Percentiles rank a stretch among this genome's conserved stretches.
phyloP scores from a whole-genome alignment of 2,329 filamentous ascomycete genomes.

The Phyllosticta citriasiana region DNA sequence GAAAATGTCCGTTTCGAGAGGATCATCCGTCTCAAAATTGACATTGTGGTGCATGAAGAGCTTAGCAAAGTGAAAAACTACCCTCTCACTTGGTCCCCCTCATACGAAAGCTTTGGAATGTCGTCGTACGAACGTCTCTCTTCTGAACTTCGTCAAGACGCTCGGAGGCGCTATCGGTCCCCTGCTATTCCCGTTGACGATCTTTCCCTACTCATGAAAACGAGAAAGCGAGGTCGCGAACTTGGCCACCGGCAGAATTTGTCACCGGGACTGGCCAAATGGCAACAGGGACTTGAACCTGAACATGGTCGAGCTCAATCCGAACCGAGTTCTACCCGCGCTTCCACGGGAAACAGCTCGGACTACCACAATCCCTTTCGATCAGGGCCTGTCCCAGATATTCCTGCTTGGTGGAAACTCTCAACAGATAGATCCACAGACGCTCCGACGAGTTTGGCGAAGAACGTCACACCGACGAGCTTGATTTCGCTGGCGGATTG shows the following conservation, averaged over 20 bases:
- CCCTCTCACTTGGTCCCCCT: neutral
- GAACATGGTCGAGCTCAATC: neutral
- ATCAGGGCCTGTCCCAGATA: neutral
- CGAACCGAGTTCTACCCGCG: neutral
- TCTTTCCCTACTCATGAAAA: neutral
- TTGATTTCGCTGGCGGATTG: neutral
- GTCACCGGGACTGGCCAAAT: neutral
- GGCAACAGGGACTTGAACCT: neutral
- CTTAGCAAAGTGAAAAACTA: too few species aligned
- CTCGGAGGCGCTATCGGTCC: neutral
- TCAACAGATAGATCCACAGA: neutral
- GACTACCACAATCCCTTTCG: neutral
- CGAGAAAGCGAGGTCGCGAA: neutral
- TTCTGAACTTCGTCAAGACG: neutral
- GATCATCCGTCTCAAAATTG: slow-evolving; percentile 20
- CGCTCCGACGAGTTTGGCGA: neutral
- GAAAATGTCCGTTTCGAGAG: slow-evolving; percentile 21
- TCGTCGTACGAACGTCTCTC: neutral
- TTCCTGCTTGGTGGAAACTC: neutral
- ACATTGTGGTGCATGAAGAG: slow-evolving; percentile 10
- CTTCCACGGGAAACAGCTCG: neutral
- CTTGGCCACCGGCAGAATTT: neutral
- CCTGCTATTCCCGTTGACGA: neutral
- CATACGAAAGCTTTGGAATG: neutral
- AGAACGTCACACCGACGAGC: neutral